These are phyloP conservation scores for Hypoxylon fragiforme DNA, from an alignment of 495 filamentous ascomycete genomes.

Conservation along the genomic window DNA sequence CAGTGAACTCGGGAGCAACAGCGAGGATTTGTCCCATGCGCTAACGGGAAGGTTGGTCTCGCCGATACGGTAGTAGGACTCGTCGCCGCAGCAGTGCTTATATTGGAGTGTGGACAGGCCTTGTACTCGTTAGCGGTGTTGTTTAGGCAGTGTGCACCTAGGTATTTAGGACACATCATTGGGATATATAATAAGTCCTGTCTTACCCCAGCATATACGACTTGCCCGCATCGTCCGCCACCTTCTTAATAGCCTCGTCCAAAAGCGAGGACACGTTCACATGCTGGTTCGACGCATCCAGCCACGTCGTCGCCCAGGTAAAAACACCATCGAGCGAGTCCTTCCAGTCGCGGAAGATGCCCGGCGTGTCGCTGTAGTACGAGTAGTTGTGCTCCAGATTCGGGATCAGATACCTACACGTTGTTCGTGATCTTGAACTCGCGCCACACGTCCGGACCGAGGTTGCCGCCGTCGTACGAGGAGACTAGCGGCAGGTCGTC, in stretches of 20 bases:
- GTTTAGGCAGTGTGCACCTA: too few relatives aligned
- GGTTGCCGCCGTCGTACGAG: slow-evolving; percentile 35
- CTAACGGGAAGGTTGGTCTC: slow-evolving; percentile 45
- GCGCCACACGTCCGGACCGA: slow-evolving; percentile 31
- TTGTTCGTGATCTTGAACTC: slow-evolving; percentile 34
- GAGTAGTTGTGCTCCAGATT: slow-evolving; percentile 32
- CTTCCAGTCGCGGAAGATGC: slow-evolving; percentile 28
- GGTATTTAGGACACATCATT: not conserved
- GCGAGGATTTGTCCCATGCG: slow-evolving; percentile 39
- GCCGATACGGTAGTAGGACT: slow-evolving; percentile 50
- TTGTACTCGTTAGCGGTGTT: slow-evolving; percentile 16
- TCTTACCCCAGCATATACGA: slow-evolving; percentile 44
- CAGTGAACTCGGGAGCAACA: slow-evolving; percentile 37
- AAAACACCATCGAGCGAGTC: slow-evolving; percentile 41
- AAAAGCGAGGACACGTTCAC: slow-evolving; percentile 27
- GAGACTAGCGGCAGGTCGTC: slow-evolving; percentile 35
- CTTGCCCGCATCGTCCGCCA: slow-evolving; percentile 35
- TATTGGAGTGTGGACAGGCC: slow-evolving; percentile 42
- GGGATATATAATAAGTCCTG: not conserved
- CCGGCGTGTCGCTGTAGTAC: slow-evolving; percentile 30
- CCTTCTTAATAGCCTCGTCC: slow-evolving; percentile 30
- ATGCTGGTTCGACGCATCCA: slow-evolving; percentile 26
- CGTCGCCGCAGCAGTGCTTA: slow-evolving; percentile 42
- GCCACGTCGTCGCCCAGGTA: slow-evolving; percentile 44
- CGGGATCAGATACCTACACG: slow-evolving; percentile 41